A percentile compares a stretch with the other conserved stretches of the same genome.
Evolutionary conservation across 1,284 basidiomycete species (phyloP).

Genomic region (Trichosporon inkin): DNA sequence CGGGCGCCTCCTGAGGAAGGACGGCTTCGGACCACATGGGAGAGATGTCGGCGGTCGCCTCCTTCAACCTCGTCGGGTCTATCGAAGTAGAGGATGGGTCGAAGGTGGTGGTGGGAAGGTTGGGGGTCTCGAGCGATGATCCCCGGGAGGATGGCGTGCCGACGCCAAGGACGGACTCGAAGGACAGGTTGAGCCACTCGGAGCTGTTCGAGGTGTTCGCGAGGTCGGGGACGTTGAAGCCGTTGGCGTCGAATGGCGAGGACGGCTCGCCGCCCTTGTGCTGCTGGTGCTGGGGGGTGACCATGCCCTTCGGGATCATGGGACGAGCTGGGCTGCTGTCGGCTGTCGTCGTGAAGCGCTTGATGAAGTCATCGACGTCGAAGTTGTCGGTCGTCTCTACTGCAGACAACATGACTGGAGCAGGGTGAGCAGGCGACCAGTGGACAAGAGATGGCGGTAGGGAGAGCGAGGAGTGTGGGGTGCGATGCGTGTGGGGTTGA

Average conservation of each 20-base stretch:
- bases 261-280: not conserved
- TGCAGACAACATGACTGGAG: conserved; percentile 8
- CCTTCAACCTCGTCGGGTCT: conserved; percentile 20
- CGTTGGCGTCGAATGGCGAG: conserved; percentile 15
- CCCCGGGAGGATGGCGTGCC: conserved; percentile 18
- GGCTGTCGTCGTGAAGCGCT: conserved; percentile 15
- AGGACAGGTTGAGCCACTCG: conserved; percentile 15
- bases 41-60: conserved; percentile 4
- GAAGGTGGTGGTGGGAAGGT: conserved; percentile 9
- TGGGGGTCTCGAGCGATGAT: conserved; percentile 22
- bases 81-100: conserved; percentile 12
- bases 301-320: conserved; percentile 5
- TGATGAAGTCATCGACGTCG: conserved; percentile 23
- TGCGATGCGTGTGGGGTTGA: not conserved
- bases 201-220: conserved; percentile 11
- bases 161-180: conserved; percentile 14
- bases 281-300: not conserved
- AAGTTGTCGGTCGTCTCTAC: conserved; percentile 10
- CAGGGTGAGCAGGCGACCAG: not conserved
- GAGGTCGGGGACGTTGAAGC: conserved; percentile 14
- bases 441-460: not conserved
- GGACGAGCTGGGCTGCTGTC: conserved; percentile 12
- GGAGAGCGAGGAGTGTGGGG: not conserved
- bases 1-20: not conserved
- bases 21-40: conserved; percentile 1